Percentiles rank a stretch among this genome's conserved stretches.
phyloP scores from a whole-genome alignment of 1,284 basidiomycete genomes.

The Microbotryum intermedium region DNA sequence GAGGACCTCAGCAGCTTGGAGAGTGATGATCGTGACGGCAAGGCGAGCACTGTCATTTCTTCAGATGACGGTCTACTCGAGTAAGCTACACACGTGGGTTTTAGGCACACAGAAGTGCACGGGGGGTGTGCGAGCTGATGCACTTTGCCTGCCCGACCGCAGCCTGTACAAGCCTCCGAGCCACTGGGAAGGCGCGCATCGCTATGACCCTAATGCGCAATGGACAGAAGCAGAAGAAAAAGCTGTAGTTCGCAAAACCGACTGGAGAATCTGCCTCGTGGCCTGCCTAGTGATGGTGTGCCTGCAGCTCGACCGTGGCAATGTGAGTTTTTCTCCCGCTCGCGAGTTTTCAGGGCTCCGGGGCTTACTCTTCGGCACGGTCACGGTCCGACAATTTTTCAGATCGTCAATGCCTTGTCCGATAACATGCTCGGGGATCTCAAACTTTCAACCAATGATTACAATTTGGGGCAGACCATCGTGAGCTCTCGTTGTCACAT shows the following conservation, averaged over 20 bases:
- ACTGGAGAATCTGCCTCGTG: slow-evolving; percentile 22
- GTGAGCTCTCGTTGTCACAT: slow-evolving; percentile 1
- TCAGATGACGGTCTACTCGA: too few relatives aligned
- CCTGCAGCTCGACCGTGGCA: slow-evolving; percentile 37
- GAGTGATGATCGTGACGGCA: too few relatives aligned
- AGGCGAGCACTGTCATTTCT: too few relatives aligned
- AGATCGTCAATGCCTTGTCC: slow-evolving; percentile 35
- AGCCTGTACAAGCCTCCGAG: slow-evolving; percentile 29
- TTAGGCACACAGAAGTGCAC: too few relatives aligned
- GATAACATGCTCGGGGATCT: slow-evolving; percentile 42
- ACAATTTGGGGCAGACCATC: slow-evolving; percentile 37
- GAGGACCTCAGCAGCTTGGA: too few relatives aligned
- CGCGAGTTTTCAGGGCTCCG: background rate
- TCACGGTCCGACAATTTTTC: background rate
- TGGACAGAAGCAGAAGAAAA: slow-evolving; percentile 41
- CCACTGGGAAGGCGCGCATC: slow-evolving; percentile 35
- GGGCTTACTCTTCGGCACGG: background rate
- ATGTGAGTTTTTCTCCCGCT: slow-evolving; percentile 22
- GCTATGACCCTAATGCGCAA: slow-evolving; percentile 38
- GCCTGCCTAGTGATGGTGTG: slow-evolving; percentile 37
- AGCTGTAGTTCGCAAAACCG: slow-evolving; percentile 33
- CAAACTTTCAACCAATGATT: slow-evolving; percentile 38
- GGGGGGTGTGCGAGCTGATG: too few relatives aligned
- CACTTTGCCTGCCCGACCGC: background rate
- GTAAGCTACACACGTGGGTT: too few relatives aligned